Percentiles rank a stretch among this genome's conserved stretches.
These are phyloP conservation scores for Venturia nashicola DNA, from an alignment of 2,329 filamentous ascomycete species.

Conservation along the genomic window DNA sequence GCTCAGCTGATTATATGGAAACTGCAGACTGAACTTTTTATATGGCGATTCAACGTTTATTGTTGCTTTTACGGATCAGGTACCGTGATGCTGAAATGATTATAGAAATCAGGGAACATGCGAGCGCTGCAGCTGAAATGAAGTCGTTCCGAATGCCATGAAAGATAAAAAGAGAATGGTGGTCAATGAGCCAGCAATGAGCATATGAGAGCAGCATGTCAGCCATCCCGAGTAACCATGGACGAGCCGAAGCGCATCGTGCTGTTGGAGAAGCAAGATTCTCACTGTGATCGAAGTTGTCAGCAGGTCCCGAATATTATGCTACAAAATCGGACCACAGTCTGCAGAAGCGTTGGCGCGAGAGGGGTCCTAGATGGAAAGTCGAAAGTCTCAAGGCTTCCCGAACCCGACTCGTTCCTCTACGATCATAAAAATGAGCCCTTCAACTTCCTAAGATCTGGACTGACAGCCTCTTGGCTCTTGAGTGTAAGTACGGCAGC, in stretches of 20 bases:
- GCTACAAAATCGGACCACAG: neutral
- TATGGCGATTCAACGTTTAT: neutral
- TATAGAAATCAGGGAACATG: no score
- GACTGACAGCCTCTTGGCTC: constrained; percentile 55
- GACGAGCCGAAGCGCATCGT: no score
- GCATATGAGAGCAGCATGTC: no score
- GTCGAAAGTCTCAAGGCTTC: neutral
- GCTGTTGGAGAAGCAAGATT: neutral
- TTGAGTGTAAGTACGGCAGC: constrained; percentile 70
- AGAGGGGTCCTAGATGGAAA: neutral
- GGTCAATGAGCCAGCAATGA: no score
- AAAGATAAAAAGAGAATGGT: no score
- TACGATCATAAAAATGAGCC: neutral
- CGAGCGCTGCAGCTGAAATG: no score
- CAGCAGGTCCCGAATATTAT: neutral
- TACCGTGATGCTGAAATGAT: neutral
- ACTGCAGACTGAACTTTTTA: neutral
- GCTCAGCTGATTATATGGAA: neutral
- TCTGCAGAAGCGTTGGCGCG: neutral
- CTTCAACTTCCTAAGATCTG: neutral
- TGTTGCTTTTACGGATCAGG: neutral
- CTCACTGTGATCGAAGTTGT: neutral
- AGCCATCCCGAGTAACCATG: no score
- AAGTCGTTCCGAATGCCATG: no score
- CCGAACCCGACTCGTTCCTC: neutral